phyloP scores from a whole-genome alignment of 1,284 basidiomycete genomes.

The Sanghuangporus baumii region DNA sequence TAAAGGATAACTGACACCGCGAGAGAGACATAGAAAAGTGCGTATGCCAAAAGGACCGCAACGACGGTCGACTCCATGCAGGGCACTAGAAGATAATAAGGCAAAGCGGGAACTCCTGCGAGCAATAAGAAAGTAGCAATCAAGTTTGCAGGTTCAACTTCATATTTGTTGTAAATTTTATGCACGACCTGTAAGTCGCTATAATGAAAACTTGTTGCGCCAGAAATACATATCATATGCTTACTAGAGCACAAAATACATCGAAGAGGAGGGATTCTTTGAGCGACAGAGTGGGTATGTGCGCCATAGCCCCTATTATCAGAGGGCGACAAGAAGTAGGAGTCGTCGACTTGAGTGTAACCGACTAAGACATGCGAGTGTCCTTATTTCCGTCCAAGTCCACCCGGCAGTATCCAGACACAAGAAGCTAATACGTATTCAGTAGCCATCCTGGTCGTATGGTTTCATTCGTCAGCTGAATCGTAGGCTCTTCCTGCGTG shows the following conservation, averaged over 20 bases:
- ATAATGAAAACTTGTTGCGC: background rate
- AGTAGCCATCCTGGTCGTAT: too few species aligned
- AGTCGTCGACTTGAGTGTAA: too few species aligned
- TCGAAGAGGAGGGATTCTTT: background rate
- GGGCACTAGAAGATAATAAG: background rate
- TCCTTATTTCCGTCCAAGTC: too few species aligned
- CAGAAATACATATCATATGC: background rate
- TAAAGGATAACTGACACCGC: slow-evolving; percentile 18
- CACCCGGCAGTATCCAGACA: too few species aligned
- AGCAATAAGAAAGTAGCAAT: background rate
- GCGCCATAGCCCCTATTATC: background rate
- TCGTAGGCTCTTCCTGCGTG: too few species aligned
- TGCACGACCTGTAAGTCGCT: slow-evolving; percentile 1
- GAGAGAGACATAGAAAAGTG: slow-evolving; percentile 17
- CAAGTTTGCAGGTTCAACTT: background rate
- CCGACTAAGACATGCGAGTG: too few species aligned
- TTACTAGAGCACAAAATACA: background rate
- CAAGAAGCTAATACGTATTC: too few species aligned
- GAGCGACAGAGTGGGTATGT: background rate
- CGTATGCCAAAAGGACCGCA: slow-evolving; percentile 17
- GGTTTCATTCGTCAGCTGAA: too few species aligned
- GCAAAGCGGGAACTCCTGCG: background rate
- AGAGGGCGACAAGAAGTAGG: too few species aligned
- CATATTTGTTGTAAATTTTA: slow-evolving; percentile 10
- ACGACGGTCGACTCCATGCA: slow-evolving; percentile 19